Conservation (phyloP, 768 basidiomycete genomes). For the Piloderma croceum region DNA sequence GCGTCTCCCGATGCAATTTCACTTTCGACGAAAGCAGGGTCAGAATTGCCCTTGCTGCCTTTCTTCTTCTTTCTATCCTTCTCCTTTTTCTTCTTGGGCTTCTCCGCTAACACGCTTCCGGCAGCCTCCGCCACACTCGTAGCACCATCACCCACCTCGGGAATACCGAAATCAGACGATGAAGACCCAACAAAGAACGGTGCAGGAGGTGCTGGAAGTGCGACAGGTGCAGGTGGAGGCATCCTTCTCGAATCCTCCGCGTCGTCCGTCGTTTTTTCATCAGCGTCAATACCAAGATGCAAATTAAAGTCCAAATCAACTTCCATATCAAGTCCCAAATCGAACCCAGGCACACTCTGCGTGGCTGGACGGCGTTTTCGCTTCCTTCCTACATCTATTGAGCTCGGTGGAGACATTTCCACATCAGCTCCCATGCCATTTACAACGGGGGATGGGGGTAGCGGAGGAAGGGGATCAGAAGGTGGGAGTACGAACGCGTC, state of each 20-base stretch:
- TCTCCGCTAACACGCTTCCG: slow-evolving; percentile 11
- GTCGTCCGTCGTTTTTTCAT: slow-evolving; percentile 2
- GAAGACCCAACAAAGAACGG: slow-evolving; percentile 46
- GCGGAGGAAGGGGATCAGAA: too few relatives aligned
- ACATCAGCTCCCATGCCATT: too few relatives aligned
- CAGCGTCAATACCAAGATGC: not conserved
- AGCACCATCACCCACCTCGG: slow-evolving; percentile 25
- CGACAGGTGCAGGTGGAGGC: too few relatives aligned
- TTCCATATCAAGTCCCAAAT: slow-evolving; percentile 3
- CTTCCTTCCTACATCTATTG: too few relatives aligned
- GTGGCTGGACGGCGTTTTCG: slow-evolving; percentile 1
- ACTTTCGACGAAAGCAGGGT: slow-evolving; percentile 11
- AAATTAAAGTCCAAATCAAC: slow-evolving; percentile 12
- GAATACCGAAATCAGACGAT: slow-evolving; percentile 24
- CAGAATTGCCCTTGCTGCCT: slow-evolving; percentile 22
- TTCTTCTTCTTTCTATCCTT: slow-evolving; percentile 21
- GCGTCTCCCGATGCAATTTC: slow-evolving; percentile 5
- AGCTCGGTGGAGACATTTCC: not conserved
- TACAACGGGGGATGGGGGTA: too few relatives aligned
- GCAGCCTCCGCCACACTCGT: slow-evolving; percentile 20
- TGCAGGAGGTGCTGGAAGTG: slow-evolving; percentile 30
- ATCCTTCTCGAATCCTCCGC: too few relatives aligned
- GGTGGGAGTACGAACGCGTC: too few relatives aligned
- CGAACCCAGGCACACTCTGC: slow-evolving; percentile 19
- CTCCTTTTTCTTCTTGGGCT: slow-evolving; percentile 17